phyloP scores from a whole-genome alignment of 257 asterid genomes.

The Nicotiana tomentosiformis region DNA sequence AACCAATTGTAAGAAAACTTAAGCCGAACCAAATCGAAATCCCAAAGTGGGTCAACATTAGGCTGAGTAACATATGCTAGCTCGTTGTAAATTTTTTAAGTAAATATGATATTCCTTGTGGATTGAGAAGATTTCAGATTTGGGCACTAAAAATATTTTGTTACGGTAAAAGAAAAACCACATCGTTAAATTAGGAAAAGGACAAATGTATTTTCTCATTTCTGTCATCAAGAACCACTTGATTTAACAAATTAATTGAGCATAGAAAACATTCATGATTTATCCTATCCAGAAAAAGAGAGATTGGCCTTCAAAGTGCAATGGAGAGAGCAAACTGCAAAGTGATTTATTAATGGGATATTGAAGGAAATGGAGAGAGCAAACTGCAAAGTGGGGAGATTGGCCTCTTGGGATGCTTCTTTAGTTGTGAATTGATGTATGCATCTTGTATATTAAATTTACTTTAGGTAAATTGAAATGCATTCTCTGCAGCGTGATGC shows the following conservation, averaged over 20 bases:
- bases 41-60: neutral
- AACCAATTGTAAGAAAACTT: neutral
- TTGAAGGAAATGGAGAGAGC: neutral
- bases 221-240: neutral
- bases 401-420: neutral
- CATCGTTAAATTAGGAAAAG: neutral
- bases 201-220: neutral
- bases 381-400: neutral
- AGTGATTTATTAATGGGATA: neutral
- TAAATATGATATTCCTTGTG: neutral
- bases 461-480: neutral
- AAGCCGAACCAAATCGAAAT: neutral
- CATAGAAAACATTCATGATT: neutral
- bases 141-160: neutral
- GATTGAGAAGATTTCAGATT: neutral
- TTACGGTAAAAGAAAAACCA: neutral
- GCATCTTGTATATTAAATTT: neutral
- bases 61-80: neutral
- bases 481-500: conserved; percentile 65
- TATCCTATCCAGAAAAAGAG: neutral
- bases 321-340: too few species aligned
- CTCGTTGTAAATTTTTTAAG: neutral
- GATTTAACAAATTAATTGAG: neutral
- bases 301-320: too few species aligned
- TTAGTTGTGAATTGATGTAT: neutral